Evolutionary conservation across 2,329 filamentous ascomycete species (phyloP).

Genomic region (Hortaea werneckii): DNA sequence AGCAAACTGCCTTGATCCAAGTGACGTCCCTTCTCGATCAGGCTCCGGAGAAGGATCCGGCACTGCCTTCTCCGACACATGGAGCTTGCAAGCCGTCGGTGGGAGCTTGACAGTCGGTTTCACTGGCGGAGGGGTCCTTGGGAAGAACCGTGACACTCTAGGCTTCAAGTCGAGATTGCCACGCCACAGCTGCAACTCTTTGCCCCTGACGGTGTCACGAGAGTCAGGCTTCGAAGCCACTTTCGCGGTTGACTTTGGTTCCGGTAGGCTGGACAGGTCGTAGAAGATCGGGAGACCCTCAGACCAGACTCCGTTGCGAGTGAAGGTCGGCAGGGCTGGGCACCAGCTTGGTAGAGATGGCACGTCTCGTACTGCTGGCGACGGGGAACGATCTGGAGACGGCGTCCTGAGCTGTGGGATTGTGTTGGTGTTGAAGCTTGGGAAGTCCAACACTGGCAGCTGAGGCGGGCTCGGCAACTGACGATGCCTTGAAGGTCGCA

Average conservation of each 20-base stretch:
- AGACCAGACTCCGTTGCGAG: constrained; percentile 11
- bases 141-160: constrained; percentile 23
- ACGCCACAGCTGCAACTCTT: constrained; percentile 14
- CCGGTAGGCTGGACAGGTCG: constrained; percentile 20
- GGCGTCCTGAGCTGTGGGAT: constrained; percentile 9
- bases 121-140: constrained; percentile 5
- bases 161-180: constrained; percentile 6
- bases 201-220: background rate
- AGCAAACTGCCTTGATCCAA: too few relatives aligned
- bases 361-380: too few relatives aligned
- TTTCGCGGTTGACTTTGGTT: too few relatives aligned
- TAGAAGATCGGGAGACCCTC: constrained; percentile 17
- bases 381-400: constrained; percentile 6
- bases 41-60: background rate
- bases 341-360: constrained; percentile 17
- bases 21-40: too few relatives aligned
- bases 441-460: constrained; percentile 16
- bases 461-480: constrained; percentile 11
- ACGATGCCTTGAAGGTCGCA: constrained; percentile 2
- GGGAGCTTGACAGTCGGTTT: constrained; percentile 15
- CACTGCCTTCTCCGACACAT: constrained; percentile 8
- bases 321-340: constrained; percentile 16
- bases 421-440: constrained; percentile 8
- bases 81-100: constrained; percentile 12
- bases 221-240: background rate